Evolutionary conservation across 352 stramenopile genomes (phyloP).

Genomic region (Phytophthora ohioensis): DNA sequence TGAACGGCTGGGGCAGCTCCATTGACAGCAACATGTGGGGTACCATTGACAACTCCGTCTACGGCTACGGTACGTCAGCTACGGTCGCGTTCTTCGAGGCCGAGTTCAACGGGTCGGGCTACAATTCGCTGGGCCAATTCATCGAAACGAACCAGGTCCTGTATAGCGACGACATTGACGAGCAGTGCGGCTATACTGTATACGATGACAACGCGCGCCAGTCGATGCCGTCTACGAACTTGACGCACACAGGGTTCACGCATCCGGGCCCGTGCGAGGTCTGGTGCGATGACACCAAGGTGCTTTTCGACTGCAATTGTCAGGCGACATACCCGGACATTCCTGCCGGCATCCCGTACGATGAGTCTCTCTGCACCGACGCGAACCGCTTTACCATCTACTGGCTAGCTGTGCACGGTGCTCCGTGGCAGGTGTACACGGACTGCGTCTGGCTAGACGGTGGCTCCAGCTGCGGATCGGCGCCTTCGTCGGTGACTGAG

Average conservation of each 20-base stretch:
- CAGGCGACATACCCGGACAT: conserved; percentile 47
- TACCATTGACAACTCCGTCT: conserved; percentile 45
- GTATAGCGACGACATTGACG: conserved; percentile 47
- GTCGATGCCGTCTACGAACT: conserved; percentile 42
- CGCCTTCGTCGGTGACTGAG: conserved; percentile 28
- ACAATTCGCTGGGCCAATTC: conserved; percentile 55
- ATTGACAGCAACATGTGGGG: conserved; percentile 55
- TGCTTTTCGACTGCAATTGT: conserved; percentile 60
- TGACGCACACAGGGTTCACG: conserved; percentile 61
- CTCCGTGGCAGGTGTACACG: conserved; percentile 64
- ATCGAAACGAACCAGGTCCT: conserved; percentile 55
- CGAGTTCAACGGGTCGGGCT: conserved; percentile 49
- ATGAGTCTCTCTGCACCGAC: conserved; percentile 48
- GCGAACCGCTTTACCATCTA: conserved; percentile 56
- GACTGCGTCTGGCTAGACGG: conserved; percentile 61
- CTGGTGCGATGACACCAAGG: conserved; percentile 60
- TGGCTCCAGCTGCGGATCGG: conserved; percentile 23
- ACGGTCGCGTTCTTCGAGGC: conserved; percentile 51
- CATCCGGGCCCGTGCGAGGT: conserved; percentile 64
- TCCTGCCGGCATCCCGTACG: conserved; percentile 45
- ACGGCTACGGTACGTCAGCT: conserved; percentile 47
- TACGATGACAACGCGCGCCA: conserved; percentile 38
- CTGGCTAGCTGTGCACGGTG: conserved; percentile 58
- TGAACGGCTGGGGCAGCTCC: conserved; percentile 54
- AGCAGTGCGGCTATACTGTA: conserved; percentile 50